These are phyloP conservation scores for Zygosaccharomyces pseudobailii DNA, from an alignment of 1,139 yeast genomes.

Conservation along the genomic window DNA sequence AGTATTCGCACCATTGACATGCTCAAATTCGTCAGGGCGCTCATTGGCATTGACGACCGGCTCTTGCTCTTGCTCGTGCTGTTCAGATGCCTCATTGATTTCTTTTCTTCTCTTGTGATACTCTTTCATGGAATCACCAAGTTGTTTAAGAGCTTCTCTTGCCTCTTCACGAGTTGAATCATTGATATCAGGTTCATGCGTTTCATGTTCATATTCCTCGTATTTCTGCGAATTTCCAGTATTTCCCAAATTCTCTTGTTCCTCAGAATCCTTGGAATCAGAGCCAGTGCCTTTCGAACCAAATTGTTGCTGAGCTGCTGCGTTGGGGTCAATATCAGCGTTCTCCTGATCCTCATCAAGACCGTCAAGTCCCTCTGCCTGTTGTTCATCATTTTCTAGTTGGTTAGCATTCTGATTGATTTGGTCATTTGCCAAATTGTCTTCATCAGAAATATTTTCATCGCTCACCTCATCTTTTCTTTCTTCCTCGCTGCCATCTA, in stretches of 20 bases:
- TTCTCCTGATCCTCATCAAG: constrained; percentile 49
- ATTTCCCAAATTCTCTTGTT: constrained; percentile 66
- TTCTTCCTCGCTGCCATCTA: constrained; percentile 31
- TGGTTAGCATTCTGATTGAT: constrained; percentile 30
- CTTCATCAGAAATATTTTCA: constrained; percentile 32
- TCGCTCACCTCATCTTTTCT: constrained; percentile 28
- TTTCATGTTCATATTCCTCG: constrained; percentile 40
- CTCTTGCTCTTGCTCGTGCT: constrained; percentile 43
- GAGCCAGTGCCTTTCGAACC: constrained; percentile 77
- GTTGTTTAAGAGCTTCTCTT: constrained; percentile 74
- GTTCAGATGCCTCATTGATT: constrained; percentile 56
- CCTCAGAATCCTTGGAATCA: constrained; percentile 61
- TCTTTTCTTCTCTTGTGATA: constrained; percentile 89
- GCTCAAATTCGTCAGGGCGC: constrained; percentile 87
- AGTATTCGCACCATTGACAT: constrained; percentile 77
- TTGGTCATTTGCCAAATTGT: constrained; percentile 25
- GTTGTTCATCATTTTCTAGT: constrained; percentile 28
- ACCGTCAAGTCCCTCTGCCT: constrained; percentile 37
- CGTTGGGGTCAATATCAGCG: constrained; percentile 53
- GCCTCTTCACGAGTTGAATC: constrained; percentile 70
- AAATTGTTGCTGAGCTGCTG: constrained; percentile 66
- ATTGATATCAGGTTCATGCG: constrained; percentile 35
- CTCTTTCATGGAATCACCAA: constrained; percentile 88
- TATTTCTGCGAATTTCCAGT: constrained; percentile 56
- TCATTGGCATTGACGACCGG: constrained; percentile 53